These are phyloP conservation scores for Clarkia xantiana DNA, from an alignment of 345 rosid genomes.

Conservation along the genomic window DNA sequence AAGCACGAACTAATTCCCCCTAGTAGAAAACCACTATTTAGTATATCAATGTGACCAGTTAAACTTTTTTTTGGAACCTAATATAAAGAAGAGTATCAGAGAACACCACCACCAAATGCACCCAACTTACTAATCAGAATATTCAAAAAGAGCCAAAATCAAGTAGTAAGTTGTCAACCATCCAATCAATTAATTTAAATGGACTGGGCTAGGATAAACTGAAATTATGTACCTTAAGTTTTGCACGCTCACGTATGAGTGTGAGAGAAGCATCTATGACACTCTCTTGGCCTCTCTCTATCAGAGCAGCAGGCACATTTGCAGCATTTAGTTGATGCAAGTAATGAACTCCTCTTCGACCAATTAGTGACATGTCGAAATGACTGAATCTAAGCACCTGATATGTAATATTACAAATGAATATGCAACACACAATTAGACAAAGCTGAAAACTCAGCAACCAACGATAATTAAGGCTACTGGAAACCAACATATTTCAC, in stretches of 20 bases:
- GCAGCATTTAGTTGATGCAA: slow-evolving; percentile 42
- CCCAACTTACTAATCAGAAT: no score
- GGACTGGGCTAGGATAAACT: not conserved
- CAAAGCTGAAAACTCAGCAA: not conserved
- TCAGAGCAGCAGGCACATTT: slow-evolving; percentile 42
- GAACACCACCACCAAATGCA: no score
- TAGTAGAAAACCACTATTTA: slow-evolving; percentile 9
- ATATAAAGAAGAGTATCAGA: no score
- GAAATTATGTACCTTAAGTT: slow-evolving; percentile 49
- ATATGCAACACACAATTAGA: no score
- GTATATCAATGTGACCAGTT: not conserved
- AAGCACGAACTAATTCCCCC: slow-evolving; percentile 85
- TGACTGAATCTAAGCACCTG: no score
- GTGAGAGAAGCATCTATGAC: slow-evolving; percentile 95
- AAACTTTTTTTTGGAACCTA: no score
- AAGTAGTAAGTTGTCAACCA: no score
- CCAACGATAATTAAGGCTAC: not conserved
- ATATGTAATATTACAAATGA: no score
- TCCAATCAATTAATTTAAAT: no score
- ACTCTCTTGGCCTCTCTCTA: slow-evolving; percentile 72
- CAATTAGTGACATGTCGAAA: slow-evolving; percentile 42
- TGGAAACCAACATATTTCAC: no score
- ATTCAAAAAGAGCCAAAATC: no score
- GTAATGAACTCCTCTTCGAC: slow-evolving; percentile 46
- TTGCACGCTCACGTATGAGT: slow-evolving; percentile 92